Base-by-base conservation (phyloP, 75 land plant species). In the Ceratopteris richardii region DNA sequence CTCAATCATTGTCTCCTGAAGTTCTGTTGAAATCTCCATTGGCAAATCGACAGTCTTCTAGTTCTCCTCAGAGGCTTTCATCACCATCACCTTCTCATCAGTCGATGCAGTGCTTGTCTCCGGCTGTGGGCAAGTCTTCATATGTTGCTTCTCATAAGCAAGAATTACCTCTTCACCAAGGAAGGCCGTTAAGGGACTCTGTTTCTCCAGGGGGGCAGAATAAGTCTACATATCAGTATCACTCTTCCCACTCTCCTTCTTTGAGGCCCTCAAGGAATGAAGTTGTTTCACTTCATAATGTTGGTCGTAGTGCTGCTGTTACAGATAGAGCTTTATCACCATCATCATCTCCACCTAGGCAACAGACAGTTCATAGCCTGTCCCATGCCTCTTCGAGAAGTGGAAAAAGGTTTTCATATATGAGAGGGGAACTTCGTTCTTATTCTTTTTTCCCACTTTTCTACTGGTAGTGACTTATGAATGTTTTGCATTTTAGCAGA, bases 331-430 rank as follows among this genome's bases (percentile, higher is more conserved):
- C 57, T 3, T n/a, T 30, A 20, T 23, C 31, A 4, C 57, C 29
- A 28, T 20, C 57, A 2, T 27, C 16, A 30, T 54, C 57, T 17
- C 57, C 57, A 2, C 57, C 29, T 2, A 54, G 57, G 27, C 27
- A 22, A 23, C 57, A 33, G 37, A 33, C 7, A 9, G 3, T 9
- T 33, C 9, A 3, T 9, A 33, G 37, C 9, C 9, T 33, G 37
- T 33, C 14, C 1, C 41, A 64, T 1, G 64, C 71, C 27, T 61
- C 67, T 22, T 62, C 67, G 28, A 17, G 62, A 27, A 14, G 37
- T 2, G 16, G 19, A 22, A 31, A n/a, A 14, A 46, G 62, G 20
- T 28, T 58, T 47, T 51, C 20, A 40, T 51, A 0, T 30, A 4
- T 9, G 24, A 29, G 33, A 25, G 3, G 37, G 37, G 3, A 3